Evolutionary conservation across 192 early-diverging fungal species (phyloP).

Genomic region (Podila verticillata): DNA sequence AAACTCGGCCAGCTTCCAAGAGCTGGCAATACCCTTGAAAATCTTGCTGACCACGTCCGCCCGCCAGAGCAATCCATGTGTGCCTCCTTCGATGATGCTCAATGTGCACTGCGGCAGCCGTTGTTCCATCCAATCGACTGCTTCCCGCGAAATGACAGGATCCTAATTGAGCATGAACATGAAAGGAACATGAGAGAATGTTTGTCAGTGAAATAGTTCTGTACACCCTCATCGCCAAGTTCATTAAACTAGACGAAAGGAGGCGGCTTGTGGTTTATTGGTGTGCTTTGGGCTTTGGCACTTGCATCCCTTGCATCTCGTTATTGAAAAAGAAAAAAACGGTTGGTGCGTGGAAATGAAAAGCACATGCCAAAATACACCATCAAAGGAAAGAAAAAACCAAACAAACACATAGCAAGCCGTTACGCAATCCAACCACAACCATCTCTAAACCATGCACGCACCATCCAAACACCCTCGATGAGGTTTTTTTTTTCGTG

Average conservation of each 20-base stretch:
- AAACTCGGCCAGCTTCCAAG: conserved; percentile 51
- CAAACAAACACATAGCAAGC: too few relatives aligned
- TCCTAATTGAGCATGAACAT: conserved; percentile 18
- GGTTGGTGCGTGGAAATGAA: background rate
- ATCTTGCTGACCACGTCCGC: conserved; percentile 54
- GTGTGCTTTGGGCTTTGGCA: background rate
- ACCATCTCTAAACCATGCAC: too few relatives aligned
- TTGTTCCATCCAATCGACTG: conserved; percentile 57
- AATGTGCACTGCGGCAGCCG: conserved; percentile 51
- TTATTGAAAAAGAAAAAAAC: background rate
- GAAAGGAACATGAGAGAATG: background rate
- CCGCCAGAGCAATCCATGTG: conserved; percentile 50
- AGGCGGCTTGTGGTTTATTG: background rate
- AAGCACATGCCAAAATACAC: too few relatives aligned
- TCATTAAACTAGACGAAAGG: background rate
- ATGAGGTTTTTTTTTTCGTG: too few relatives aligned
- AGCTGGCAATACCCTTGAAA: conserved; percentile 52
- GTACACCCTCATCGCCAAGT: background rate
- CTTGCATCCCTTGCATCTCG: background rate
- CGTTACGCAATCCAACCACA: too few relatives aligned
- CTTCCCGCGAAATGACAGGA: conserved; percentile 48
- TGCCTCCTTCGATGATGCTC: conserved; percentile 55
- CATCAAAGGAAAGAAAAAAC: too few relatives aligned
- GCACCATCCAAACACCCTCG: too few relatives aligned
- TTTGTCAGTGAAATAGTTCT: background rate